Conservation (phyloP, 2,329 filamentous ascomycete genomes). For the Trichophyton verrucosum region DNA sequence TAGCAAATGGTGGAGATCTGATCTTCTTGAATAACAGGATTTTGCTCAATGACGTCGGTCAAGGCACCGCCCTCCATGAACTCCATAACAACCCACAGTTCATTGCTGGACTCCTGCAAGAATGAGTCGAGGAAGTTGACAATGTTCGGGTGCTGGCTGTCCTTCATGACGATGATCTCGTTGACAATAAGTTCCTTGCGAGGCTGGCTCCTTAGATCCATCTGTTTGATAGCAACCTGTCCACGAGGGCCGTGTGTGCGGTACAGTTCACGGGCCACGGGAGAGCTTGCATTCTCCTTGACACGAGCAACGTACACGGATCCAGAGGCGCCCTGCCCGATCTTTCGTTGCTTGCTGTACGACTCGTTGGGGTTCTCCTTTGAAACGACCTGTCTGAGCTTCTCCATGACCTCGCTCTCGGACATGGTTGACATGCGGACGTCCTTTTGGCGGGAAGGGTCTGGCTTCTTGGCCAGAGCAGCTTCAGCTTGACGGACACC, state of each 20-base stretch:
- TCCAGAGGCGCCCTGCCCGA: constrained; percentile 93
- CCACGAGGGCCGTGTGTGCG: constrained; percentile 67
- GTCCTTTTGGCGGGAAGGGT: constrained; percentile 66
- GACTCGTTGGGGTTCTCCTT: constrained; percentile 89
- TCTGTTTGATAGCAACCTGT: constrained; percentile 97
- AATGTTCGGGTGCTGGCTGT: constrained; percentile 95
- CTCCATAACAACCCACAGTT: constrained; percentile 99
- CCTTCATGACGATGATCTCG: constrained; percentile 99
- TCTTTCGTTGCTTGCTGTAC: constrained; percentile 99
- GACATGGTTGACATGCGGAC: constrained; percentile 98
- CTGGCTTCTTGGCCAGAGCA: constrained; percentile 70
- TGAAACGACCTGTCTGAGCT: constrained; percentile 84
- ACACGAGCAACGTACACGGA: constrained; percentile 97
- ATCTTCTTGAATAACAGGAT: constrained; percentile 82
- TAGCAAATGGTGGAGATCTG: constrained; percentile 96
- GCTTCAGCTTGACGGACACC: constrained; percentile 80
- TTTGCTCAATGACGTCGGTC: constrained; percentile 98
- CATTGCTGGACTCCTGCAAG: constrained; percentile 81
- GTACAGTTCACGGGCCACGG: constrained; percentile 63
- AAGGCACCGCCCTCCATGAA: constrained; percentile 98
- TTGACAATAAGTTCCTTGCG: constrained; percentile 98
- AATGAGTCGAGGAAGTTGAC: constrained; percentile 98
- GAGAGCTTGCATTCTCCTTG: constrained; percentile 74
- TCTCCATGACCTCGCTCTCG: constrained; percentile 93
- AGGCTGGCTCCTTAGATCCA: constrained; percentile 95